Percentiles rank a stretch among this genome's conserved stretches.
Conservation (phyloP, 768 basidiomycete species). For the Strobilomyces echinocephalus region DNA sequence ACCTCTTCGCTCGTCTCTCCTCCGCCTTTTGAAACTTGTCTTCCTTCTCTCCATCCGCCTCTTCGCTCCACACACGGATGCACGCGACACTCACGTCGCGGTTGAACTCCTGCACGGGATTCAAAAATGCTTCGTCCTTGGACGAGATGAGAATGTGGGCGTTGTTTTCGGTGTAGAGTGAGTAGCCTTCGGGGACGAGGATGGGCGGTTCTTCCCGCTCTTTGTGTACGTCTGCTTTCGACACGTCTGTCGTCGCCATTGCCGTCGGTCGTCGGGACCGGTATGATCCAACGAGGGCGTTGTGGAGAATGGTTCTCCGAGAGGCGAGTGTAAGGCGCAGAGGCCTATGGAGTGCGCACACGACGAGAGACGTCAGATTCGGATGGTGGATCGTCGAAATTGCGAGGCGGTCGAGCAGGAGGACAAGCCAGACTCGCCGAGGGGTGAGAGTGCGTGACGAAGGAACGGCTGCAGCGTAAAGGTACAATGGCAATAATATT, state of each 20-base stretch:
- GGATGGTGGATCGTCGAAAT: not conserved
- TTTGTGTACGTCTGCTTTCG: not conserved
- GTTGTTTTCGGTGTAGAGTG: slow-evolving; percentile 76
- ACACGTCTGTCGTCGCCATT: slow-evolving; percentile 1
- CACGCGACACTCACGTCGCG: slow-evolving; percentile 89
- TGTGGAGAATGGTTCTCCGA: slow-evolving; percentile 1
- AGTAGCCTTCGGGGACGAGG: slow-evolving; percentile 67
- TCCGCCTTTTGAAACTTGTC: slow-evolving; percentile 51
- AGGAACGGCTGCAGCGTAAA: too few species aligned
- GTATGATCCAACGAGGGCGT: not conserved
- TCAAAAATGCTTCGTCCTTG: slow-evolving; percentile 84
- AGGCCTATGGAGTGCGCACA: slow-evolving; percentile 22
- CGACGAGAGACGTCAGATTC: slow-evolving; percentile 18
- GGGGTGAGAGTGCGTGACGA: too few species aligned
- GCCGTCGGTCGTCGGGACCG: slow-evolving; percentile 3
- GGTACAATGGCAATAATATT: too few species aligned
- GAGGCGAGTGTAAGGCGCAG: slow-evolving; percentile 21
- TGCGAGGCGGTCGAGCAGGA: too few species aligned
- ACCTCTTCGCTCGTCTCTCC: slow-evolving; percentile 42
- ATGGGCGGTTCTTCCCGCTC: slow-evolving; percentile 20
- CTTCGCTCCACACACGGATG: slow-evolving; percentile 85
- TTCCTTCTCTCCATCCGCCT: slow-evolving; percentile 58
- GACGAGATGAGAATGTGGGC: slow-evolving; percentile 70
- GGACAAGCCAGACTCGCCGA: too few species aligned
- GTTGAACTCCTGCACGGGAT: slow-evolving; percentile 98